Percentiles rank a stretch among this genome's conserved stretches.
Evolutionary conservation across 176 grass and related monocot species (phyloP).

Genomic region (Thalia dealbata): DNA sequence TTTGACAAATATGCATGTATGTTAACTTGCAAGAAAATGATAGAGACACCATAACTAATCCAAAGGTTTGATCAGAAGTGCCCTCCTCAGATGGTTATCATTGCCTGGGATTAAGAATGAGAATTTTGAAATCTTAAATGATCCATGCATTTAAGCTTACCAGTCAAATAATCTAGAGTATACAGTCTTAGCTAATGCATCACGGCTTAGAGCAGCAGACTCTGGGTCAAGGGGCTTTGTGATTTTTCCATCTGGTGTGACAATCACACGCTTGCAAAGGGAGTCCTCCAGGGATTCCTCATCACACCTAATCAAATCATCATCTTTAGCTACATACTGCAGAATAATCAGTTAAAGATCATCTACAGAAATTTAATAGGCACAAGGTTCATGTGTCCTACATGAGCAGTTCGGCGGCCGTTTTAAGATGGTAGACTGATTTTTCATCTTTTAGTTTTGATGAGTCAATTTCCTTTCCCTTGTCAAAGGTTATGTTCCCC

Average conservation of each 20-base stretch:
- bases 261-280: slow-evolving; percentile 81
- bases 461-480: slow-evolving; percentile 81
- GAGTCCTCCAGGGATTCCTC: slow-evolving; percentile 69
- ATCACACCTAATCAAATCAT: slow-evolving; percentile 47
- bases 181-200: slow-evolving; percentile 83
- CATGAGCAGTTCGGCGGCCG: slow-evolving; percentile 74
- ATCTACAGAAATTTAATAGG: background rate
- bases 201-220: slow-evolving; percentile 62
- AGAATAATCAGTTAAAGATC: background rate
- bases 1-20: background rate
- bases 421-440: slow-evolving; percentile 63
- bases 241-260: slow-evolving; percentile 93
- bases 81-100: too few relatives aligned
- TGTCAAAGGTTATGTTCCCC: slow-evolving; percentile 80
- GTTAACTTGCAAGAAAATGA: background rate
- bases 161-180: slow-evolving; percentile 94
- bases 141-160: slow-evolving; percentile 32
- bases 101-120: background rate
- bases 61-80: too few relatives aligned
- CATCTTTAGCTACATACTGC: slow-evolving; percentile 19
- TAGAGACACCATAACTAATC: too few relatives aligned
- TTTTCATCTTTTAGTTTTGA: slow-evolving; percentile 81
- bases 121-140: slow-evolving; percentile 1
- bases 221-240: slow-evolving; percentile 92
- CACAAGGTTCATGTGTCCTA: slow-evolving; percentile 19